Base-by-base conservation (phyloP, 1,284 basidiomycete species). In the Cutaneotrichosporon sp. region DNA sequence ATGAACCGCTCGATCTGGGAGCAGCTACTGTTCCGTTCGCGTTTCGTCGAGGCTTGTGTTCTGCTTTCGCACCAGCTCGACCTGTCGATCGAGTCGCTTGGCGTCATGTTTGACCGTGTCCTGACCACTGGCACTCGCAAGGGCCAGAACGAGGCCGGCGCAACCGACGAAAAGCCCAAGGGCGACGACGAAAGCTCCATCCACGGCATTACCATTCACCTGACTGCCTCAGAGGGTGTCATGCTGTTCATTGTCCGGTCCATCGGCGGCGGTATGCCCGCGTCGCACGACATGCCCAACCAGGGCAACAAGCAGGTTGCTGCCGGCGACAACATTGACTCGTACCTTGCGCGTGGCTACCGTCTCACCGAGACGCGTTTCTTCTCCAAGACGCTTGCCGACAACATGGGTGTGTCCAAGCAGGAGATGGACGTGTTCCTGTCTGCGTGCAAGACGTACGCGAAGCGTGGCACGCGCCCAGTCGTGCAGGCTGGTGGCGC, bases 91-190 rank as follows among this genome's bases (percentile, higher is more conserved):
- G 72, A 77, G 56, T 68, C 74, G 26, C 78, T 92, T 48, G 89
- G 90, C 4, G 79, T 79, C 30, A 76, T 92, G 54, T 78, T 79
- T 61, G 78, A 79, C 63, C 75, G 75, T 47, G 75, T 78, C 18
- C 63, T 78, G 21, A 75, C 74, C 7, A 79, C 77, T 17, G 78
- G 78, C 36, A 77, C 76, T 10, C 61, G 65, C 39, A 23, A 53
- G 41, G 35, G 26, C 10, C 35, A 46, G n/a, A 56, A 51, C n/a
- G 59, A 66, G 26, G 18, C 56, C 34, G 55, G 48, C 30, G 45
- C 38, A 14, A 44, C 54, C 35, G 60, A 69, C 43, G 58, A 63
- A 47, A 65, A 65, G 54, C 55, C 52, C 41, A 58, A 57, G 33
- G 30, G 35, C 12, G 72, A 73, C 51, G 70, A 73, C 44, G 68